Evolutionary conservation across 2,329 filamentous ascomycete genomes (phyloP), one percentile per base, ranked within the genome.

Genomic region (Cyclaneusma minus): DNA sequence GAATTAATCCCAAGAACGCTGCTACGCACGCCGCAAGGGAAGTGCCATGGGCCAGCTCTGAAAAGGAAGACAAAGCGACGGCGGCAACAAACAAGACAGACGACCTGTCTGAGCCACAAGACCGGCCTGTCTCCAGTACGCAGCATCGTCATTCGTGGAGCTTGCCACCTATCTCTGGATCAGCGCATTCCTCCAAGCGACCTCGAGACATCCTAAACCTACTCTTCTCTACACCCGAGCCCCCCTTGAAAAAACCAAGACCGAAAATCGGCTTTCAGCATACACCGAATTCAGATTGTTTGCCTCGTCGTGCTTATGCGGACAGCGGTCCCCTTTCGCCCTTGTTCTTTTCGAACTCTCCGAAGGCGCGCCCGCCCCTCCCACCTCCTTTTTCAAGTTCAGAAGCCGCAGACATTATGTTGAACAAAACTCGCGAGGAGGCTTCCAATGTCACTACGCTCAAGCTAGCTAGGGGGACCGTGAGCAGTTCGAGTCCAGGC

Each of bases 391-490:
- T 23, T 12, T 12, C 7, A 12, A 23, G 21, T 23, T 43, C 54
- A 9, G 61, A 64, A 30, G 47, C 51, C 5, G 47, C 56, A 13
- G 44, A 48, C 16, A 56, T 54, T 27, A 63, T 68, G 52, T 22
- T 10, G 16, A 28, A 22, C 15, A 22, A 16, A 4, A 9, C 21
- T n/a, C 33, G 29, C 20, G 34, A 37, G 7, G 21, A 23, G 7
- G 21, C n/a, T 9, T 23, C 21, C 7, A 13, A 13, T 12, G 54
- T 70, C 15, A 68, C 60, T 12, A 71, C 62, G 28, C 53, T 65
- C 27, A 67, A 62, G 39, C 51, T 71, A 23, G 61, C 67, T 7
- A 54, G 61, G 29, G 64, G 64, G 21, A 66, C 55, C 29, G 51
- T 70, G 28, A 58, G 48, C 33, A 52, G 57, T 6, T 45, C 56